Evolutionary conservation across 2,329 filamentous ascomycete species (phyloP).

Genomic region (Fusarium napiforme): DNA sequence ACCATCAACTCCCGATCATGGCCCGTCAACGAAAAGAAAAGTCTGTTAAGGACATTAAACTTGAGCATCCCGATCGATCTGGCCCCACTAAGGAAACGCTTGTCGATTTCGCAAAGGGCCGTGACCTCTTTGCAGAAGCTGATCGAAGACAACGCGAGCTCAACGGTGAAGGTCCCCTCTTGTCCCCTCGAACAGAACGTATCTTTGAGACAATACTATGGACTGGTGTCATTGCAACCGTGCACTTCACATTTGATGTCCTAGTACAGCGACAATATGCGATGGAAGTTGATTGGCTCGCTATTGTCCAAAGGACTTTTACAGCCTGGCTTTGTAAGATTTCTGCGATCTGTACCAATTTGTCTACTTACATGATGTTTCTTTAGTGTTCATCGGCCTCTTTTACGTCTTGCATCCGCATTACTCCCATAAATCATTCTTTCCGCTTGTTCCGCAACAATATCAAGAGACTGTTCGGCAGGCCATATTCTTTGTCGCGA

Average conservation of each 20-base stretch:
- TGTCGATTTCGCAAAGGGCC: constrained; percentile 76
- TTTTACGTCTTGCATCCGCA: constrained; percentile 69
- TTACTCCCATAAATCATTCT: constrained; percentile 57
- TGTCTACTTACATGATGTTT: background rate
- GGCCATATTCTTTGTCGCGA: constrained; percentile 70
- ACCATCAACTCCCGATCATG: constrained; percentile 49
- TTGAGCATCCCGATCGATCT: constrained; percentile 76
- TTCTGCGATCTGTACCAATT: background rate
- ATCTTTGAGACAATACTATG: constrained; percentile 68
- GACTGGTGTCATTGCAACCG: constrained; percentile 71
- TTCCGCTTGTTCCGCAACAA: constrained; percentile 61
- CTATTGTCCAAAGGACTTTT: constrained; percentile 63
- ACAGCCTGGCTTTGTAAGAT: constrained; percentile 64
- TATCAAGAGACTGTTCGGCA: constrained; percentile 64
- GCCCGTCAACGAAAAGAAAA: constrained; percentile 62
- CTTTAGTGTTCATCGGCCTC: constrained; percentile 63
- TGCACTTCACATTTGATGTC: constrained; percentile 83
- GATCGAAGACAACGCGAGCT: constrained; percentile 52
- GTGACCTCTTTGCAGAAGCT: constrained; percentile 66
- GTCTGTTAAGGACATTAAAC: constrained; percentile 64
- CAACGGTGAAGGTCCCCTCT: constrained; percentile 48
- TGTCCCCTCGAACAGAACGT: constrained; percentile 61
- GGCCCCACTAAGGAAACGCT: constrained; percentile 72
- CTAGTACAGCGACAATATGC: constrained; percentile 83
- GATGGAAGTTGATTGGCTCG: constrained; percentile 69